These are phyloP conservation scores for Clavispora fructus DNA, from an alignment of 805 yeast species.

Conservation along the genomic window DNA sequence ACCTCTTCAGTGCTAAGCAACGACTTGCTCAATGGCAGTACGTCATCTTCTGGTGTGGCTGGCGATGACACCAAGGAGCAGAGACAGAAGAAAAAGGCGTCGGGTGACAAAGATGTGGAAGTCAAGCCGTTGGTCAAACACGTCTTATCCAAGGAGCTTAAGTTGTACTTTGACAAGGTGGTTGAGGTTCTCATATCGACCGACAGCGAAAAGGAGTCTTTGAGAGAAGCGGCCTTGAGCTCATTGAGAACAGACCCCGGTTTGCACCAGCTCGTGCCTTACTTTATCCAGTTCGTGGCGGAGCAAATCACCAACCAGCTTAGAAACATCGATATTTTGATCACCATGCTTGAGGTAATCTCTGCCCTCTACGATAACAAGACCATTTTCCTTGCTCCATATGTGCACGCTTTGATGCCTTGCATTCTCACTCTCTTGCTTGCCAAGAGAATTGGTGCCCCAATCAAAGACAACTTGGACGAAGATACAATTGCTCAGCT, in stretches of 20 bases:
- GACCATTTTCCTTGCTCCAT: conserved; percentile 87
- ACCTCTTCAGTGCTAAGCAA: conserved; percentile 44
- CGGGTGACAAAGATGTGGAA: conserved; percentile 44
- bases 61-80: conserved; percentile 37
- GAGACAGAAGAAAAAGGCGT: conserved; percentile 17
- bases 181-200: conserved; percentile 68
- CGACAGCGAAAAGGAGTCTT: conserved; percentile 48
- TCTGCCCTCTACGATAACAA: conserved; percentile 79
- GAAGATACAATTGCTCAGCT: conserved; percentile 21
- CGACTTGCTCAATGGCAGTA: conserved; percentile 27
- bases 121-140: conserved; percentile 92
- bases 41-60: conserved; percentile 23
- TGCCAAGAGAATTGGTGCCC: conserved; percentile 79
- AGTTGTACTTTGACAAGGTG: conserved; percentile 87
- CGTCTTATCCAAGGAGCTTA: conserved; percentile 88
- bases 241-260: conserved; percentile 92
- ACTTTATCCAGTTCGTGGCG: conserved; percentile 91
- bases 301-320: conserved; percentile 90
- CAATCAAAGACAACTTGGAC: conserved; percentile 31
- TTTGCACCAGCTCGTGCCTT: conserved; percentile 92
- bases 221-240: conserved; percentile 75
- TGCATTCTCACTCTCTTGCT: conserved; percentile 82
- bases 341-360: conserved; percentile 84
- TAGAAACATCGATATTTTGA: conserved; percentile 60
- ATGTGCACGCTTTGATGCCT: conserved; percentile 96